phyloP scores from a whole-genome alignment of 495 filamentous ascomycete genomes.

The Geopyxis carbonaria region DNA sequence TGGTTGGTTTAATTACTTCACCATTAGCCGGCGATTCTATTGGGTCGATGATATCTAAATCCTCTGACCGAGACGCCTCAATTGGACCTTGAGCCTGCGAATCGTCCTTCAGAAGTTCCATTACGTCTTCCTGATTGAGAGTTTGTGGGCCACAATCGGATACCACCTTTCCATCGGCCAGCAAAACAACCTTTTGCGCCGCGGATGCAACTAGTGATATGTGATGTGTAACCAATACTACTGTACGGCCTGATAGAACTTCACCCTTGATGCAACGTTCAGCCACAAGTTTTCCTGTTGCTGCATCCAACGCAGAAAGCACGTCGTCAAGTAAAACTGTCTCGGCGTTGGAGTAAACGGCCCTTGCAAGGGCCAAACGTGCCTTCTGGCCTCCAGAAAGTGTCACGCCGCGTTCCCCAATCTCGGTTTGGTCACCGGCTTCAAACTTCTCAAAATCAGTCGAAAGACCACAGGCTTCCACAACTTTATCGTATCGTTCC shows the following conservation, averaged over 20 bases:
- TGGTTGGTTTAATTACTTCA: no score
- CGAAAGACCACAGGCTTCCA: slow-evolving; percentile 46
- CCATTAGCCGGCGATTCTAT: slow-evolving; percentile 1
- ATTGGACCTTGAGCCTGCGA: neutral
- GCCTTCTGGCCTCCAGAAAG: slow-evolving; percentile 57
- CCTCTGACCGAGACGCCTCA: slow-evolving; percentile 1
- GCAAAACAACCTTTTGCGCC: slow-evolving; percentile 31
- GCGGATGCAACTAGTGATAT: slow-evolving; percentile 16
- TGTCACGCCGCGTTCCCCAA: slow-evolving; percentile 53
- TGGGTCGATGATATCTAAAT: slow-evolving; percentile 10
- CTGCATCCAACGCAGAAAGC: slow-evolving; percentile 43
- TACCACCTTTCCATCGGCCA: slow-evolving; percentile 39
- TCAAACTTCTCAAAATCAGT: slow-evolving; percentile 46
- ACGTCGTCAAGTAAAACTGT: slow-evolving; percentile 55
- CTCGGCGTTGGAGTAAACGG: slow-evolving; percentile 48
- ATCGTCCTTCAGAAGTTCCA: slow-evolving; percentile 6
- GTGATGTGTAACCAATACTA: slow-evolving; percentile 39
- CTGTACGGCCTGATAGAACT: slow-evolving; percentile 31
- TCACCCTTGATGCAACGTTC: slow-evolving; percentile 35
- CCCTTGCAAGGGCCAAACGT: slow-evolving; percentile 50
- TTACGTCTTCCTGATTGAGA: slow-evolving; percentile 20
- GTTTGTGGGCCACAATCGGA: slow-evolving; percentile 30
- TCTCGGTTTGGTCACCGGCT: slow-evolving; percentile 50
- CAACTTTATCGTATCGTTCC: slow-evolving; percentile 35
- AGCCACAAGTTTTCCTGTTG: slow-evolving; percentile 33